Conservation (phyloP, 805 yeast genomes). For the Vanderwaltozyma yarrowii region DNA sequence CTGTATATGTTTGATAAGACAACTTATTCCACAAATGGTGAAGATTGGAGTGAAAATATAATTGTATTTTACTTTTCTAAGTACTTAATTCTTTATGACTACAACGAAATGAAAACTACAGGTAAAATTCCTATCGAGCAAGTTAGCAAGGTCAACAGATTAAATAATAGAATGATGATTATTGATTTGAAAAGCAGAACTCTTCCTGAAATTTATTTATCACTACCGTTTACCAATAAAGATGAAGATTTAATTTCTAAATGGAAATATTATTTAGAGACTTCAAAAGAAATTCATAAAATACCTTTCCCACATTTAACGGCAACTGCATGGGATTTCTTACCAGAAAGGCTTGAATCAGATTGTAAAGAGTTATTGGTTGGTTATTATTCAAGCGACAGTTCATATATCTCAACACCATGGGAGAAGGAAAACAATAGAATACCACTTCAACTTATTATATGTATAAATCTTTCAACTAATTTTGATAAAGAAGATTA, state of each 20-base stretch:
- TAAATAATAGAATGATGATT: constrained; percentile 21
- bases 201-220: constrained; percentile 35
- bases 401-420: constrained; percentile 3
- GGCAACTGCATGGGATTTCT: constrained; percentile 39
- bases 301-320: constrained; percentile 36
- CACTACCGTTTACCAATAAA: constrained; percentile 13
- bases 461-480: constrained; percentile 31
- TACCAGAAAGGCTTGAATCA: constrained; percentile 16
- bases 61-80: constrained; percentile 11
- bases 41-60: constrained; percentile 30
- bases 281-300: constrained; percentile 1
- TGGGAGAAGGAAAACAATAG: constrained; percentile 10
- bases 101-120: constrained; percentile 20
- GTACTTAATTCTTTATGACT: constrained; percentile 12
- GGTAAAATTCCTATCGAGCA: constrained; percentile 34
- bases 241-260: constrained; percentile 28
- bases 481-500: constrained; percentile 21
- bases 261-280: constrained; percentile 31
- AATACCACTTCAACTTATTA: constrained; percentile 33
- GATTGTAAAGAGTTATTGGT: constrained; percentile 1
- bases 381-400: not conserved
- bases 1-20: constrained; percentile 33
- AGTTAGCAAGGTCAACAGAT: constrained; percentile 25
- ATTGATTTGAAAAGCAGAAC: constrained; percentile 33
- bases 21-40: constrained; percentile 35